Base-by-base conservation (phyloP, 805 yeast species). In the Huiozyma sinensis region DNA sequence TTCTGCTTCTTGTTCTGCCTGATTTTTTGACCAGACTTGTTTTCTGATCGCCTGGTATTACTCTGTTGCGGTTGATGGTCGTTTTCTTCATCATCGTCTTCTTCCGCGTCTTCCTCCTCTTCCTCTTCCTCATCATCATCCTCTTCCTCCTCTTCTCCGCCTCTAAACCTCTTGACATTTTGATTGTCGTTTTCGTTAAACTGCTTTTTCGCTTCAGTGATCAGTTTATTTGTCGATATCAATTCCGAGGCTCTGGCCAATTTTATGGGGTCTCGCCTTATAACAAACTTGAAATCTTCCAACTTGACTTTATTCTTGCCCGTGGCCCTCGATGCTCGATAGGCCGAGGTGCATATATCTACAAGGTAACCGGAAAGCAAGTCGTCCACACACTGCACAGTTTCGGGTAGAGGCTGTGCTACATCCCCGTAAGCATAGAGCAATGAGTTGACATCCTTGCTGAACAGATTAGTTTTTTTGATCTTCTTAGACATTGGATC, bases 361-460 rank as follows among this genome's bases (percentile, higher is more conserved):
- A 75, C 71, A 36, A 83, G 60, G 57, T 81, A 83, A 36, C 75
- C 76, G 8, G 80, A 74, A 7, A 83, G 70, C 6, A 81, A 68
- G 49, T 83, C 90, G 51, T 83, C 90, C 31, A 83, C 56, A 4
- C 76, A 74, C 32, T 78, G 77, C 1, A 79, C 76, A 0, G 85
- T 78, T 45, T 81, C 85, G 9, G 75, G 71, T 38, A 76, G 67
- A 1, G 90, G 90, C 38, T 77, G 70, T n/a, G 74, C 63, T 2
- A 75, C 80, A 54, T 83, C 90, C 1, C 90, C 90, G 58, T 73
- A 81, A 0, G 88, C 88, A 50, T 76, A 83, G 44, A 83, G 60
- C 40, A 83, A 58, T 0, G 83, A 71, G 50, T 75, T 73, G 31
- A 80, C 65, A 48, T 76, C 79, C 38, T 67, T 69, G 5, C 75